phyloP scores from a whole-genome alignment of 148 eudicot genomes.

The Polygonum maritimum region DNA sequence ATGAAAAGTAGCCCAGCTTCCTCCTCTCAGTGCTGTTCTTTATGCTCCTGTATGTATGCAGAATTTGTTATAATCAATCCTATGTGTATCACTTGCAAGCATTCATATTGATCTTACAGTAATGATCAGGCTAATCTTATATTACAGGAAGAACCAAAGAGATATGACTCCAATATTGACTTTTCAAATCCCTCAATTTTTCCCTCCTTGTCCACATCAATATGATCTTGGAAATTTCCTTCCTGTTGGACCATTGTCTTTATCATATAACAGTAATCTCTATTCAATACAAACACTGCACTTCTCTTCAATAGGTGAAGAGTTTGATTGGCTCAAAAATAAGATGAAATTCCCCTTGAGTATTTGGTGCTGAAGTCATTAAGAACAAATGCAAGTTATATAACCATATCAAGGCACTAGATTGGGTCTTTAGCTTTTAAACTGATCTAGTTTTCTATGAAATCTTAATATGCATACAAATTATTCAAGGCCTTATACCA shows the following conservation, averaged over 20 bases:
- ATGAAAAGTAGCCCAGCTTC: slow-evolving; percentile 70
- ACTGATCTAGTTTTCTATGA: neutral
- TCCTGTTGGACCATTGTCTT: neutral
- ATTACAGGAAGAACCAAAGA: neutral
- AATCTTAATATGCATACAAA: neutral
- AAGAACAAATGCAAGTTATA: neutral
- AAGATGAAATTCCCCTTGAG: neutral
- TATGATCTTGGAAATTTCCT: neutral
- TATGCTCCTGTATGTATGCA: slow-evolving; percentile 47
- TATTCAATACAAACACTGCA: neutral
- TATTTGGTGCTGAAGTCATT: neutral
- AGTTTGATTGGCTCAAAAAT: neutral
- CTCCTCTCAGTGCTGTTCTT: slow-evolving; percentile 71
- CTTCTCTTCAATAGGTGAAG: neutral
- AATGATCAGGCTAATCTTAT: neutral
- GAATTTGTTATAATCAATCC: neutral
- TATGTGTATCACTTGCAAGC: neutral
- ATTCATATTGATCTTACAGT: neutral
- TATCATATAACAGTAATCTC: neutral
- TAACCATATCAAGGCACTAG: neutral
- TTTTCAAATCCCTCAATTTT: neutral
- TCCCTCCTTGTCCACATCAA: neutral
- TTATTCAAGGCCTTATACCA: neutral
- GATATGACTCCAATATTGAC: neutral
- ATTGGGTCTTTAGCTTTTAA: neutral